Evolutionary conservation across 805 yeast genomes (phyloP).

Genomic region (Ogataea wickerhamii): DNA sequence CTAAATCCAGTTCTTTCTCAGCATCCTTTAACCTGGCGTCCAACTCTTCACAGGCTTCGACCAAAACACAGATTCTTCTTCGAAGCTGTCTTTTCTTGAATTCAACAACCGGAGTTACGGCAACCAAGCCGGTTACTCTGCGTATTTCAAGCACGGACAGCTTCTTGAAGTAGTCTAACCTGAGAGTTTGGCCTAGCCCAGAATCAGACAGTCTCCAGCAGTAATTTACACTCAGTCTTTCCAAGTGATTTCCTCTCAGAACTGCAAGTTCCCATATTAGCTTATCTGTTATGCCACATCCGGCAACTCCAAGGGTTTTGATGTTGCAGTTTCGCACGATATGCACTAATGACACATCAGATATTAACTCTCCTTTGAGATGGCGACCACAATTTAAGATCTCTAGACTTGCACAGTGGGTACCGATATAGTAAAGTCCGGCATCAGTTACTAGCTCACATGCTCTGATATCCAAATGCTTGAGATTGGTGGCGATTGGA

Average conservation of each 20-base stretch:
- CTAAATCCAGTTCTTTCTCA: slow-evolving; percentile 55
- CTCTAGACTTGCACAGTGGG: slow-evolving; percentile 52
- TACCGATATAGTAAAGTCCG: slow-evolving; percentile 67
- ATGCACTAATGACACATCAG: slow-evolving; percentile 63
- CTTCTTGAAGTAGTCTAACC: slow-evolving; percentile 47
- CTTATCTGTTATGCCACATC: slow-evolving; percentile 75
- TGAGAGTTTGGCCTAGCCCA: slow-evolving; percentile 34
- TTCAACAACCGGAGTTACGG: slow-evolving; percentile 61
- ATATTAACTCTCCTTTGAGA: slow-evolving; percentile 57
- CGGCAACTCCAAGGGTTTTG: slow-evolving; percentile 82
- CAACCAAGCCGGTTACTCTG: slow-evolving; percentile 52
- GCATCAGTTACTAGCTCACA: slow-evolving; percentile 75
- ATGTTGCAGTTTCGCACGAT: slow-evolving; percentile 55
- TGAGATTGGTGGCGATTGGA: slow-evolving; percentile 53
- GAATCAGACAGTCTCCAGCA: slow-evolving; percentile 43
- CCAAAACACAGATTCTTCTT: slow-evolving; percentile 48
- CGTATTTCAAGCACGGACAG: slow-evolving; percentile 76
- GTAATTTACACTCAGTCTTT: slow-evolving; percentile 70
- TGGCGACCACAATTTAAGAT: slow-evolving; percentile 81
- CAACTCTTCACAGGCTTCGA: slow-evolving; percentile 76
- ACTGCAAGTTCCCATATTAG: slow-evolving; percentile 77
- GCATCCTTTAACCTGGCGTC: slow-evolving; percentile 57
- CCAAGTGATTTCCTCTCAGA: slow-evolving; percentile 41
- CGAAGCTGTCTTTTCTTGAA: slow-evolving; percentile 53
- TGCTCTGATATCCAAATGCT: slow-evolving; percentile 73